Evolutionary conservation across 306 rosid genomes (phyloP), one percentile per base, ranked within the genome.

Genomic region (Aeschynomene evenia): DNA sequence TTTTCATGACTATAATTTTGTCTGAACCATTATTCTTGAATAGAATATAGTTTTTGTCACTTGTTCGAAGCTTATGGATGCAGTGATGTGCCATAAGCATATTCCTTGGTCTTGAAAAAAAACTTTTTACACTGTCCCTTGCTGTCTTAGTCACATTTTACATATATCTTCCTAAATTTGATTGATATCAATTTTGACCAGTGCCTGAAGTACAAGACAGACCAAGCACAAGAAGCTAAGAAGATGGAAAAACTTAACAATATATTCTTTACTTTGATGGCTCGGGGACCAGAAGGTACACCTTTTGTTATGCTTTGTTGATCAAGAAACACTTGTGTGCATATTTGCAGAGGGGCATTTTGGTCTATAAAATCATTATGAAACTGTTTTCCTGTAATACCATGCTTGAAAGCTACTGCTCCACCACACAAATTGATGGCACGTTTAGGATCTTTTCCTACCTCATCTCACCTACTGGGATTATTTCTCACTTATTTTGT

Each of bases 141-240:
- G 26, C 66, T 19, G 50, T 69, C 62, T 54, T 2, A 15, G 48
- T 64, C 77, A 52, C 70, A 63, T 63, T 72, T 70, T 31, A 18
- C 63, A 26, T 66, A 70, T 29, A 29, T 63, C 50, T 71, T 72
- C 71, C 81, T 14, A 49, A 68, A 50, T 68, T 72, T 43, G 70
- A 68, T 80, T 63, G 36, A 57, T 46, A 73, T 48, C 70, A 34
- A 21, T 18, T 81, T 82, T 85, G 15, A 69, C 52, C 81, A 94
- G 92, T 91, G 96, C 84, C 88, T 91, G 78, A 91, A 94, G 82
- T 91, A 81, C 74, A 91, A 94, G 87, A 91, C 96, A 20, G 96
- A 91, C 63, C 99, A 91, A 77, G 86, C 95, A n/a, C 99, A 91
- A 73, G 97, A 94, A 34, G 96, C 89, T 24, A 89, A 84, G 84